Evolutionary conservation across 116 monocot genomes (phyloP).

Genomic region (Zostera marina): DNA sequence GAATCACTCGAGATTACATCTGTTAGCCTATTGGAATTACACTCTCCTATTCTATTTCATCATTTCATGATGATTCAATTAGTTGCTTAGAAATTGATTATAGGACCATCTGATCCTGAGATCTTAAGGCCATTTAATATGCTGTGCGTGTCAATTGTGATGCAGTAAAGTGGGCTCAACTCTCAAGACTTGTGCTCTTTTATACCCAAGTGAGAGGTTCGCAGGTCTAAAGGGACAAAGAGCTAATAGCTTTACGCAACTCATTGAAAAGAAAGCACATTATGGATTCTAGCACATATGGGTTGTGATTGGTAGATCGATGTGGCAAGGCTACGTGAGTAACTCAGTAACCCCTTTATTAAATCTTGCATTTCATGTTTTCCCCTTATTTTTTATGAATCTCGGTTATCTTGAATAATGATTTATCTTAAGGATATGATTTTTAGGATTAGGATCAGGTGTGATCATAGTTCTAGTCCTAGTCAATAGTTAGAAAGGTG

Average conservation of each 20-base stretch:
- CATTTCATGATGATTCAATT: background rate
- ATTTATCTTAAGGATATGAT: too few relatives aligned
- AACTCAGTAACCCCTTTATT: background rate
- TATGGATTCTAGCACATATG: conserved; percentile 4
- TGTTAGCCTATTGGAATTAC: background rate
- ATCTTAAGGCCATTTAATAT: background rate
- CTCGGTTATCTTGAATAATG: too few relatives aligned
- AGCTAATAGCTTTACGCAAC: background rate
- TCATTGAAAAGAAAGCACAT: conserved; percentile 7
- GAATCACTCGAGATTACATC: background rate
- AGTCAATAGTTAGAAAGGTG: too few relatives aligned
- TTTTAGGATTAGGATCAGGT: too few relatives aligned
- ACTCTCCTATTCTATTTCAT: background rate
- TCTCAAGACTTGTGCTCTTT: background rate
- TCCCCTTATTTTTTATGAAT: background rate
- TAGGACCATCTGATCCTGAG: background rate
- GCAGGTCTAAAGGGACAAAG: conserved; percentile 6
- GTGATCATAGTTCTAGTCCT: too few relatives aligned
- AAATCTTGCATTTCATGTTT: background rate
- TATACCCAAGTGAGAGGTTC: background rate
- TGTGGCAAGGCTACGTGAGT: background rate
- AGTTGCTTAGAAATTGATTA: background rate
- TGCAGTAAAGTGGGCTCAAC: background rate
- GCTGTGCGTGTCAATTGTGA: background rate
- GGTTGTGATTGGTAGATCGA: conserved; percentile 2